phyloP scores from a whole-genome alignment of 306 rosid genomes.

The Canavalia ensiformis region DNA sequence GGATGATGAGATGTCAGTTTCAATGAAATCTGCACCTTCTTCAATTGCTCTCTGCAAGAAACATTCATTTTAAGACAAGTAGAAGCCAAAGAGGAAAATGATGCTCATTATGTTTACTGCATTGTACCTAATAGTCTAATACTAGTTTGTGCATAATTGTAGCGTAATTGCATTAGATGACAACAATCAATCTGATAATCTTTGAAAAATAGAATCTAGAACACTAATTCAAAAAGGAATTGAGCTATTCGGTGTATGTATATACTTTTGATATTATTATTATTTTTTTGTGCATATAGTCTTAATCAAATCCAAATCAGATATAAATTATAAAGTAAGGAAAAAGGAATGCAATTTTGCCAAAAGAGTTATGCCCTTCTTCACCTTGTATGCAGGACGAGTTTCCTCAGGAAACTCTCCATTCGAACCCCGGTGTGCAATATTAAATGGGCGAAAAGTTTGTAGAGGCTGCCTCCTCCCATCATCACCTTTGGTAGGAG shows the following conservation, averaged over 20 bases:
- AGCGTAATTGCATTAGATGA: constrained; percentile 18
- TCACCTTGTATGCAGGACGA: constrained; percentile 77
- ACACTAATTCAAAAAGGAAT: constrained; percentile 11
- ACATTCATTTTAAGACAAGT: constrained; percentile 39
- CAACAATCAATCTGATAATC: neutral
- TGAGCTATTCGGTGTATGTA: constrained; percentile 25
- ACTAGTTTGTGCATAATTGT: constrained; percentile 22
- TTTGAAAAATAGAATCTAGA: constrained; percentile 4
- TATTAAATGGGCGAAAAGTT: constrained; percentile 77
- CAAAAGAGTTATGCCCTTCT: constrained; percentile 26
- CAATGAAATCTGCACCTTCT: constrained; percentile 98
- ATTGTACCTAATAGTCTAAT: neutral
- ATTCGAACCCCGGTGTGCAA: constrained; percentile 95
- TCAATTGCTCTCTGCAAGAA: constrained; percentile 87
- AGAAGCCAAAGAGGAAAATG: constrained; percentile 16
- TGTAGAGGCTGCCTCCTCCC: constrained; percentile 65
- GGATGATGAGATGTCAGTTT: constrained; percentile 85
- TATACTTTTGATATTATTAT: neutral
- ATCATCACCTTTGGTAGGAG: constrained; percentile 58
- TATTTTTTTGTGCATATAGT: neutral
- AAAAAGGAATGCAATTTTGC: constrained; percentile 30
- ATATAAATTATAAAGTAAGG: neutral
- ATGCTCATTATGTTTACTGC: constrained; percentile 15
- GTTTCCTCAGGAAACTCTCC: constrained; percentile 98
- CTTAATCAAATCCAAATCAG: constrained; percentile 30